Percentiles rank a stretch among this genome's conserved stretches.
Evolutionary conservation across 1,139 yeast genomes (phyloP).

Genomic region (Meyerozyma elateridarum): DNA sequence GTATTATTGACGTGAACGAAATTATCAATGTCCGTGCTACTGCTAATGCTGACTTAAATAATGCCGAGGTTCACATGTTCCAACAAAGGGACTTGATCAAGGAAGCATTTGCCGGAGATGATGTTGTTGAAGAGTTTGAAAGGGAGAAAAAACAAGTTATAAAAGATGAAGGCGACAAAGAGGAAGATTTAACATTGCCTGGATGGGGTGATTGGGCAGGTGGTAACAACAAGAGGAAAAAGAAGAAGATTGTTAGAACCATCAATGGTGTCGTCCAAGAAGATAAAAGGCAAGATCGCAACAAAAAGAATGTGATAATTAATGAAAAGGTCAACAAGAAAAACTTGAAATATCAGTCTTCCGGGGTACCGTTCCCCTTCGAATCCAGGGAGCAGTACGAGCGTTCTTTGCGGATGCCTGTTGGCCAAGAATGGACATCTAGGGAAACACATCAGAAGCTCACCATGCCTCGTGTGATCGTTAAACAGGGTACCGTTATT

Average conservation of each 20-base stretch:
- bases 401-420: constrained; percentile 88
- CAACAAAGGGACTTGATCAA: constrained; percentile 77
- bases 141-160: constrained; percentile 66
- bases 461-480: constrained; percentile 83
- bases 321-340: constrained; percentile 85
- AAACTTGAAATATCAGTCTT: constrained; percentile 77
- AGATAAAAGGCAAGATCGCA: constrained; percentile 73
- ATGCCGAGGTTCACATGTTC: constrained; percentile 42
- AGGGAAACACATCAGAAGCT: constrained; percentile 81
- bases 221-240: constrained; percentile 49
- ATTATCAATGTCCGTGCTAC: constrained; percentile 38
- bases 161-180: constrained; percentile 81
- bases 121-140: constrained; percentile 74
- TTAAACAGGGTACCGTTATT: constrained; percentile 84
- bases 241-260: constrained; percentile 61
- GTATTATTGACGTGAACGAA: constrained; percentile 45
- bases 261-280: constrained; percentile 68
- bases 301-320: constrained; percentile 75
- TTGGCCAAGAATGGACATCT: constrained; percentile 96
- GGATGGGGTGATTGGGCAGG: constrained; percentile 95
- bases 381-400: constrained; percentile 94
- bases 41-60: constrained; percentile 29
- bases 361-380: constrained; percentile 88
- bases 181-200: constrained; percentile 79
- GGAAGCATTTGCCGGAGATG: constrained; percentile 97